Evolutionary conservation across 371 early-diverging fungal species (phyloP).

Genomic region (Mucor irregularis): DNA sequence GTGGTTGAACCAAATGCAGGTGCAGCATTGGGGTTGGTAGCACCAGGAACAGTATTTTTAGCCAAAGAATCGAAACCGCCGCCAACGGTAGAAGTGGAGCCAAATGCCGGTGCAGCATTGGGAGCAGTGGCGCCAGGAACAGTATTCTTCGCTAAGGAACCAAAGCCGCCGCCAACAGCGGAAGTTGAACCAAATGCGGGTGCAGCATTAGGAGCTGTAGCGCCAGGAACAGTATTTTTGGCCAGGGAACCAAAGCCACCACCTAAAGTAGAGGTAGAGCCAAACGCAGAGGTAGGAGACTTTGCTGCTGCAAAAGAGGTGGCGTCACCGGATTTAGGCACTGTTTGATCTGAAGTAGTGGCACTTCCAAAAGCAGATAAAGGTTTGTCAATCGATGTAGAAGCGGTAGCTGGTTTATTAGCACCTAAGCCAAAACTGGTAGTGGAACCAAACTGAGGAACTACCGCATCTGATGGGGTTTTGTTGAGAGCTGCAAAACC

Average conservation of each 20-base stretch:
- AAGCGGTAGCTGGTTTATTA: conserved; percentile 7
- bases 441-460: conserved; percentile 15
- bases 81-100: conserved; percentile 17
- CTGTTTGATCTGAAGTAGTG: not conserved
- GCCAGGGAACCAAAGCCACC: conserved; percentile 16
- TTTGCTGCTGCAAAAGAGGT: too few relatives aligned
- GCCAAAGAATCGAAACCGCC: conserved; percentile 18
- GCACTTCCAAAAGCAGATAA: not conserved
- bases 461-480: not conserved
- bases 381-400: conserved; percentile 6
- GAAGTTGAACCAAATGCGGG: conserved; percentile 18
- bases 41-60: conserved; percentile 14
- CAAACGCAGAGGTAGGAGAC: conserved; percentile 10
- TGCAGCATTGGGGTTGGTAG: not conserved
- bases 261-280: conserved; percentile 13
- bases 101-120: conserved; percentile 16
- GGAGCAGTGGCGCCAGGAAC: not conserved
- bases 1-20: conserved; percentile 24
- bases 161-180: conserved; percentile 5
- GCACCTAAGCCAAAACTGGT: not conserved
- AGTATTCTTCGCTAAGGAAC: not conserved
- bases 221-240: conserved; percentile 7
- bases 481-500: conserved; percentile 25
- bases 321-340: too few relatives aligned
- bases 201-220: not conserved